Evolutionary conservation across 257 asterid genomes (phyloP).

Genomic region (Dorcoceras hygrometricum): DNA sequence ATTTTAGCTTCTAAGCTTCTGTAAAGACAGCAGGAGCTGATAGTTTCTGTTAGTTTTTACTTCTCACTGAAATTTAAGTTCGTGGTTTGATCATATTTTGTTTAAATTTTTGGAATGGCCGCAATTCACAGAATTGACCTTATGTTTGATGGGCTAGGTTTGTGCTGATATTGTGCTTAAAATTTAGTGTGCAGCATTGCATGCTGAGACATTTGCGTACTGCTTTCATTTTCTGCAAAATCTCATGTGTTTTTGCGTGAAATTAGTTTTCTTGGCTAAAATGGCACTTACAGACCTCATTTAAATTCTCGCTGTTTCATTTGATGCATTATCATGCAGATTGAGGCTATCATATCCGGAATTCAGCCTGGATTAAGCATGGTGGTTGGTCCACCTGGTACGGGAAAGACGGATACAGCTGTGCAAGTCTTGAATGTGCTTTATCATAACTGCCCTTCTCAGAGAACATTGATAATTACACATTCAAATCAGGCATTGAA

Average conservation of each 20-base stretch:
- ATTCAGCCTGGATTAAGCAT: constrained; percentile 95
- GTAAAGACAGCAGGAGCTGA: neutral
- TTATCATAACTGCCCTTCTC: constrained; percentile 99
- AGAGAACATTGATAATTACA: constrained; percentile 94
- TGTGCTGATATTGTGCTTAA: neutral
- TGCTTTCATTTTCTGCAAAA: constrained; percentile 11
- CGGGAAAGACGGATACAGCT: constrained; percentile 98
- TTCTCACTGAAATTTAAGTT: neutral
- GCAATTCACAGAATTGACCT: neutral
- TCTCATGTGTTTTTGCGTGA: constrained; percentile 1
- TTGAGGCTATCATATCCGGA: constrained; percentile 86
- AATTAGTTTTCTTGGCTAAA: neutral
- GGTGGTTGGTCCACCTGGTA: constrained; percentile 99
- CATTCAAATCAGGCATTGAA: constrained; percentile 98
- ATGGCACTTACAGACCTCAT: neutral
- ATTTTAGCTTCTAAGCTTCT: no score
- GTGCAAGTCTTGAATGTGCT: constrained; percentile 93
- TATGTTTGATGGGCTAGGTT: constrained; percentile 13
- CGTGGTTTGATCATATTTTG: neutral
- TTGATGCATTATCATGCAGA: constrained; percentile 42
- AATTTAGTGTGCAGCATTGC: neutral
- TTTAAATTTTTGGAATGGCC: neutral
- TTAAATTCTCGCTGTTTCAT: constrained; percentile 16
- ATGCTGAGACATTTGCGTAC: constrained; percentile 10
- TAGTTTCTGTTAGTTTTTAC: neutral